phyloP scores from a whole-genome alignment of 2,329 filamentous ascomycete species.

The Ciborinia camelliae region DNA sequence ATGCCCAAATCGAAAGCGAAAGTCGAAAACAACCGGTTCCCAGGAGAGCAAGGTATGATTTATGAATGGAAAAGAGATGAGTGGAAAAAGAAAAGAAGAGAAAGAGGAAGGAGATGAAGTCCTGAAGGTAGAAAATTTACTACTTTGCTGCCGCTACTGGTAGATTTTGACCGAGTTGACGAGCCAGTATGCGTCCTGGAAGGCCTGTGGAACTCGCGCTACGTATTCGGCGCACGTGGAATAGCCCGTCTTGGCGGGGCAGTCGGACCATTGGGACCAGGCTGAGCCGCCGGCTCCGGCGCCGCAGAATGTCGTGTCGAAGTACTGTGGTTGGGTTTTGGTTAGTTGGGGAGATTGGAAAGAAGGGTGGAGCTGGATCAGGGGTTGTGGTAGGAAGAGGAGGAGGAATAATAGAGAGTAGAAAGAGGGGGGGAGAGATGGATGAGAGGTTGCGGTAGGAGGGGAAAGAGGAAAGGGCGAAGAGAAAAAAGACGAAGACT shows the following conservation, averaged over 20 bases:
- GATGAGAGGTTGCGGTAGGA: too few species aligned
- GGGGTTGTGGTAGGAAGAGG: too few species aligned
- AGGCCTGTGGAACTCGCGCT: conserved; percentile 63
- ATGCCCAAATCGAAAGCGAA: neutral
- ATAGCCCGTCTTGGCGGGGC: conserved; percentile 57
- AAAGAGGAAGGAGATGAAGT: neutral
- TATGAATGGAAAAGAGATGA: neutral
- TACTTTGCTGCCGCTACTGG: conserved; percentile 35
- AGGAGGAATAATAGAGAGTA: too few species aligned
- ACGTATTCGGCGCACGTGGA: conserved; percentile 74
- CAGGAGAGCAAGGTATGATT: too few species aligned
- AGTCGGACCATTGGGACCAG: conserved; percentile 42
- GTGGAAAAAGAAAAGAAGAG: neutral
- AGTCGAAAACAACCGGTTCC: neutral
- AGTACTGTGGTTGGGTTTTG: conserved; percentile 37
- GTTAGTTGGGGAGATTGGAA: neutral
- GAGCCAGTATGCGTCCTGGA: conserved; percentile 72
- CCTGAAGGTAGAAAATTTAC: too few species aligned
- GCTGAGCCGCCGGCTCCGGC: conserved; percentile 69
- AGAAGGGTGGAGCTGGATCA: too few species aligned
- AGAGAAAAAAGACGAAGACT: conserved; percentile 13
- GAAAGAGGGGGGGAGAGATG: too few species aligned
- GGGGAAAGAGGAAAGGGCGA: neutral
- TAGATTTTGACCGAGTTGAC: conserved; percentile 70
- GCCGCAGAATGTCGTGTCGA: conserved; percentile 83